A percentile compares a stretch with the other conserved stretches of the same genome.
phyloP scores from a whole-genome alignment of 192 early-diverging fungal genomes.

The Geranomyces variabilis region DNA sequence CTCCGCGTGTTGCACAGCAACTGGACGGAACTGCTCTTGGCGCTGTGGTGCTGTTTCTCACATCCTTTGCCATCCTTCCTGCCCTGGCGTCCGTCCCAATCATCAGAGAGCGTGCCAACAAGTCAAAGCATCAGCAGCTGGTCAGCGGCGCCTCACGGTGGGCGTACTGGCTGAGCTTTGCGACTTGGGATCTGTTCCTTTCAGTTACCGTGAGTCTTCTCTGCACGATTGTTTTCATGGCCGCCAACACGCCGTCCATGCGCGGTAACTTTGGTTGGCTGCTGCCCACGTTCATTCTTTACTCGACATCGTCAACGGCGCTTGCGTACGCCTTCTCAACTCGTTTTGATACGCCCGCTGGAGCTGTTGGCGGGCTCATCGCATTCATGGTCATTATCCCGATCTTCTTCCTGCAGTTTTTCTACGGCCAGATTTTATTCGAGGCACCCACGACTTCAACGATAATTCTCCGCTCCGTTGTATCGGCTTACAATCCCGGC shows the following conservation, averaged over 20 bases:
- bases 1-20: background rate
- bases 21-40: background rate
- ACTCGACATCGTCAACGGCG: background rate
- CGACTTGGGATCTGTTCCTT: constrained; percentile 21
- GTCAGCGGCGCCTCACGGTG: constrained; percentile 5
- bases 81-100: background rate
- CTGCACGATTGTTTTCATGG: background rate
- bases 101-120: constrained; percentile 9
- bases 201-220: background rate
- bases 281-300: background rate
- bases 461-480: background rate
- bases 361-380: background rate
- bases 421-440: background rate
- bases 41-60: constrained; percentile 1
- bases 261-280: background rate
- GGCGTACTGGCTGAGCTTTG: constrained; percentile 16
- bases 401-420: background rate
- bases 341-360: background rate
- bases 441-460: background rate
- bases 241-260: background rate
- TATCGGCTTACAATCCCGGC: background rate
- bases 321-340: background rate
- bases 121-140: constrained; percentile 11
- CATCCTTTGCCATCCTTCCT: constrained; percentile 4
- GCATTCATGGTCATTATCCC: background rate